Conservation (phyloP, 148 eudicot species). For the Chenopodium quinoa region DNA sequence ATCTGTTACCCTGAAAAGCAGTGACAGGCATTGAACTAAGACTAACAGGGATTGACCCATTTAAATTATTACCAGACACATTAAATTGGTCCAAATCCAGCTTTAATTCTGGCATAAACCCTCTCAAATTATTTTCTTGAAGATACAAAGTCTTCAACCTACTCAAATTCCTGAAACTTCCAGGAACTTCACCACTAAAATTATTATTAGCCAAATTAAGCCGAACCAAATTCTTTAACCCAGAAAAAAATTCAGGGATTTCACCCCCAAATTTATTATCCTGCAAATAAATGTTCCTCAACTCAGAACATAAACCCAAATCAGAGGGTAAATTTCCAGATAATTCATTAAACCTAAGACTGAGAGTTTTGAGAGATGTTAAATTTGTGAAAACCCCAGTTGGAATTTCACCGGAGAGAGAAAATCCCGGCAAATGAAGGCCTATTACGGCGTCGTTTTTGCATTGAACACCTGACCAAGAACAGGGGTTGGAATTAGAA, state of each 20-base stretch:
- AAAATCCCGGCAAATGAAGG: slow-evolving; percentile 55
- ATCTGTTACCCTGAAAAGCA: slow-evolving; percentile 49
- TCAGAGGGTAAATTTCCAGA: slow-evolving; percentile 50
- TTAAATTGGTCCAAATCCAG: slow-evolving; percentile 58
- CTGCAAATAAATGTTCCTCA: slow-evolving; percentile 54
- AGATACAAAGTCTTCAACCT: slow-evolving; percentile 56
- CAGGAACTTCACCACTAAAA: slow-evolving; percentile 50
- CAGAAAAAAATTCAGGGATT: slow-evolving; percentile 31
- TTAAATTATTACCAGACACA: slow-evolving; percentile 54
- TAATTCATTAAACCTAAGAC: slow-evolving; percentile 54
- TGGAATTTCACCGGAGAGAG: slow-evolving; percentile 57
- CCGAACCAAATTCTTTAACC: slow-evolving; percentile 40
- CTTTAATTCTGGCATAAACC: slow-evolving; percentile 61
- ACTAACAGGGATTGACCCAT: slow-evolving; percentile 64
- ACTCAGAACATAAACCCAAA: slow-evolving; percentile 33
- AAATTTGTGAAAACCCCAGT: slow-evolving; percentile 40
- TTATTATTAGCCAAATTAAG: slow-evolving; percentile 55
- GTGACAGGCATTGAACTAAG: slow-evolving; percentile 38
- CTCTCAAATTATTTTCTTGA: slow-evolving; percentile 53
- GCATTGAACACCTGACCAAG: slow-evolving; percentile 60
- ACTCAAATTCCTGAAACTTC: slow-evolving; percentile 35
- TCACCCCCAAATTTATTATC: slow-evolving; percentile 49
- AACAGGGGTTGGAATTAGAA: slow-evolving; percentile 38
- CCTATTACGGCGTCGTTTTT: slow-evolving; percentile 40
- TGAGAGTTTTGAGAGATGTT: slow-evolving; percentile 40